These are phyloP conservation scores for Carex kokanica DNA, from an alignment of 176 grass and related monocot genomes.

Conservation along the genomic window DNA sequence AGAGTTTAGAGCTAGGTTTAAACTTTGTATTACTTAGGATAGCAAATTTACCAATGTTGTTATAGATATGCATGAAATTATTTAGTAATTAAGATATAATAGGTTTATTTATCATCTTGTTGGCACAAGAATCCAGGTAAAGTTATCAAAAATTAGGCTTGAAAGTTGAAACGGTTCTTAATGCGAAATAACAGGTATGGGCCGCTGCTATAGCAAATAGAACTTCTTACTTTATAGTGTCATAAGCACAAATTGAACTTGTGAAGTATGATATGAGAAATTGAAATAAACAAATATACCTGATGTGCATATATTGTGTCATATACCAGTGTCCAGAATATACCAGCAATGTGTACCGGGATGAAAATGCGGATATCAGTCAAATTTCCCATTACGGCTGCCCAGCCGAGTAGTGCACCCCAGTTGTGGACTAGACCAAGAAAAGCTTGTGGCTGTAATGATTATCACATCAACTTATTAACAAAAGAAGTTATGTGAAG, in stretches of 20 bases:
- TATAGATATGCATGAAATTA: background rate
- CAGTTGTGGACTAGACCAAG: too few species aligned
- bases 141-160: background rate
- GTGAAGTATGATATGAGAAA: background rate
- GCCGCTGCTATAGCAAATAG: background rate
- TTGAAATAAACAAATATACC: conserved; percentile 20
- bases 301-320: conserved; percentile 59
- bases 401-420: too few species aligned
- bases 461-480: too few species aligned
- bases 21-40: too few species aligned
- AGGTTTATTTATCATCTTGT: background rate
- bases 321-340: conserved; percentile 50
- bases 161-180: background rate
- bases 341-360: too few species aligned
- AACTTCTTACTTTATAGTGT: background rate
- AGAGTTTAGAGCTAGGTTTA: too few species aligned
- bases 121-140: background rate
- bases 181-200: background rate
- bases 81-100: background rate
- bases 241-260: background rate
- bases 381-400: too few species aligned
- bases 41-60: too few species aligned
- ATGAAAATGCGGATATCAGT: too few species aligned
- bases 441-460: too few species aligned
- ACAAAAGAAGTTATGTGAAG: too few species aligned